Percentiles rank a stretch among this genome's conserved stretches.
Conservation (phyloP, 2,329 filamentous ascomycete species). For the Alternaria brassicicola region DNA sequence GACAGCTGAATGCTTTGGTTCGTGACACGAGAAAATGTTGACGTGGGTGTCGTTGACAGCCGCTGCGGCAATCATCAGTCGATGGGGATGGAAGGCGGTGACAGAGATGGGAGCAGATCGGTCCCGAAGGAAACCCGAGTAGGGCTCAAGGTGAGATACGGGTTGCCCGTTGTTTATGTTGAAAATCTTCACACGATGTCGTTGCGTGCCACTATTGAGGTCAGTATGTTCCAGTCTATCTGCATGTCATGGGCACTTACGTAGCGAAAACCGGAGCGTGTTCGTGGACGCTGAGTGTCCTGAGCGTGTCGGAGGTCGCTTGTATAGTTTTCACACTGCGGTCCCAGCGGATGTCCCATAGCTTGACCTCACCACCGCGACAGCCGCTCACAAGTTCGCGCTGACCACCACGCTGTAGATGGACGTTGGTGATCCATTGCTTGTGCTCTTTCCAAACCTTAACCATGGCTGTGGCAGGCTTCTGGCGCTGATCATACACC, state of each 20-base stretch:
- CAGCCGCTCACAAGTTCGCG: conserved; percentile 90
- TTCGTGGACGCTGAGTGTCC: conserved; percentile 91
- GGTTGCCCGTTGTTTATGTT: conserved; percentile 78
- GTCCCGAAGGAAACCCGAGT: conserved; percentile 84
- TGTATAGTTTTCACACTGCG: conserved; percentile 74
- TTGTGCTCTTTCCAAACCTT: conserved; percentile 96
- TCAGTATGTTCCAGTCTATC: conserved; percentile 48
- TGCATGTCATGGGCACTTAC: conserved; percentile 62
- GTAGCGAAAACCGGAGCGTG: conserved; percentile 90
- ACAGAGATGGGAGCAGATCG: conserved; percentile 82
- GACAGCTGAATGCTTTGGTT: conserved; percentile 28
- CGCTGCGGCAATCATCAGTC: conserved; percentile 86
- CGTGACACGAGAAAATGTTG: conserved; percentile 72
- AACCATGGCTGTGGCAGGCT: conserved; percentile 88
- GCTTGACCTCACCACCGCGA: conserved; percentile 87
- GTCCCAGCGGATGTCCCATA: conserved; percentile 96
- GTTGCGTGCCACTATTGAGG: conserved; percentile 75
- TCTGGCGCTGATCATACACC: conserved; percentile 87
- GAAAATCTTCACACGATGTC: conserved; percentile 88
- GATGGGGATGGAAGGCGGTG: conserved; percentile 94
- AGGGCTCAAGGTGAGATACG: conserved; percentile 85
- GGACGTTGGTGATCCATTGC: conserved; percentile 94
- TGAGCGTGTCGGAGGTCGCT: conserved; percentile 76
- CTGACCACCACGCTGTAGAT: conserved; percentile 94
- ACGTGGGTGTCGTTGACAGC: conserved; percentile 87